Evolutionary conservation across 2,329 filamentous ascomycete species (phyloP).

Genomic region (Gnomoniopsis sp.): DNA sequence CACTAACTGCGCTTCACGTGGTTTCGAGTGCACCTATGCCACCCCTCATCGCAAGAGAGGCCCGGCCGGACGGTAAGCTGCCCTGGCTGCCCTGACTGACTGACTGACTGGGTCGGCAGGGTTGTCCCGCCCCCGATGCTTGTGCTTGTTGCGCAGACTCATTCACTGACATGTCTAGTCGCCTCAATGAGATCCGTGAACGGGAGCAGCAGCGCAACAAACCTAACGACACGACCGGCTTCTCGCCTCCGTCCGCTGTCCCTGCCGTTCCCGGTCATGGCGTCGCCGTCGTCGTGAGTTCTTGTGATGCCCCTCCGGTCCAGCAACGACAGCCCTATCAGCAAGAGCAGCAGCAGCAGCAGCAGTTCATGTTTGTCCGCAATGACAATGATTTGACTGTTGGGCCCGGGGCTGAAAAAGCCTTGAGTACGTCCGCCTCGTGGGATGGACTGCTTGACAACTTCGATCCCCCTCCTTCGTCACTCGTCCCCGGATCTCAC

Average conservation of each 20-base stretch:
- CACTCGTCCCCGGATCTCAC: neutral
- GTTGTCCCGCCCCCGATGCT: neutral
- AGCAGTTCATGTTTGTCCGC: constrained; percentile 6
- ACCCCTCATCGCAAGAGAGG: constrained; percentile 14
- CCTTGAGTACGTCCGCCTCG: constrained; percentile 1
- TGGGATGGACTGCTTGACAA: constrained; percentile 11
- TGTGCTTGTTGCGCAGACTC: neutral
- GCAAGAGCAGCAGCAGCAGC: constrained; percentile 2
- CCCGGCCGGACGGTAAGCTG: constrained; percentile 12
- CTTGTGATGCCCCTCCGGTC: neutral
- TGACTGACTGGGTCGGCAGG: neutral
- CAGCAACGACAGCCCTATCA: constrained; percentile 3
- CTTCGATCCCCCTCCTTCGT: neutral
- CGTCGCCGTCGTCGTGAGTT: neutral
- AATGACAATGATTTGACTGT: constrained; percentile 2
- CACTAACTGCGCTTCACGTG: constrained; percentile 13
- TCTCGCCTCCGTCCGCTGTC: neutral
- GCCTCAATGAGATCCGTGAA: constrained; percentile 14
- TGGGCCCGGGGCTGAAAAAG: constrained; percentile 2
- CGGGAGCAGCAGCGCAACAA: constrained; percentile 9
- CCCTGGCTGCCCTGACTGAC: too few relatives aligned
- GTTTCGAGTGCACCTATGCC: constrained; percentile 14
- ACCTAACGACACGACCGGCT: neutral
- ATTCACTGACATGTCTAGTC: neutral
- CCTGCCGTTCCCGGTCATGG: constrained; percentile 1